Base-by-base conservation (phyloP, 176 grass and related monocot genomes). In the Rhipidocladum racemiflorum region DNA sequence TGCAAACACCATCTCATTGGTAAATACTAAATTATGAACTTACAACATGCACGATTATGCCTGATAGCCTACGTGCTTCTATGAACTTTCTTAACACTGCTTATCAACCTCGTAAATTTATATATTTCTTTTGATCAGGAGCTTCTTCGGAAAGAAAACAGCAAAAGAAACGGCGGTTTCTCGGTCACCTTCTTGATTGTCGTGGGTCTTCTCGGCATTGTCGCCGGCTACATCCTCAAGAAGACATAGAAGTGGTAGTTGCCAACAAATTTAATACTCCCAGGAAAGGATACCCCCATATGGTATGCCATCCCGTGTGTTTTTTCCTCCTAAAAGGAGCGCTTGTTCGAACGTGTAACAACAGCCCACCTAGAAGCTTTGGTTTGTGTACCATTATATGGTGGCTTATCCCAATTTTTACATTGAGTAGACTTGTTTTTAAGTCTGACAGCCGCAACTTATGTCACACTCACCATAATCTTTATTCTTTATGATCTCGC, bases 181-280 rank as follows among this genome's bases (percentile, higher is more conserved):
- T 95, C 92, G 34, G 27, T 95, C 68, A 93, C 89, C 81, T 99
- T 99, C 92, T 85, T 99, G 77, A 55, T 88, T 3, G 23, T 88
- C 29, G 87, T 93, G 21, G 88, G 90, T 57, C 83, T 99, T 75
- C 82, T 99, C 5, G 91, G 96, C 72, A 90, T 90, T 60, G 25
- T 95, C 23, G 56, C 79, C 17, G 96, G 96, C 50, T 99, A 85
- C 79, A 87, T 99, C 80, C 84, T 99, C 67, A 95, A 93, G 76
- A 98, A 78, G 86, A 93, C 85, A 63, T 99, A 95, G 83, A 83
- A 81, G 72, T 68, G 40, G 72, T 72, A 54, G 53, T 24, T 16
- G 2, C 38, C 48, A 53, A 55, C 66, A 84, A 38, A 66, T 46
- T 38, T 77, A 81, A 81, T 76, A 82, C 84, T 77, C 21, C 72